Evolutionary conservation across 2,329 filamentous ascomycete genomes (phyloP).

Genomic region (Talaromyces funiculosus): DNA sequence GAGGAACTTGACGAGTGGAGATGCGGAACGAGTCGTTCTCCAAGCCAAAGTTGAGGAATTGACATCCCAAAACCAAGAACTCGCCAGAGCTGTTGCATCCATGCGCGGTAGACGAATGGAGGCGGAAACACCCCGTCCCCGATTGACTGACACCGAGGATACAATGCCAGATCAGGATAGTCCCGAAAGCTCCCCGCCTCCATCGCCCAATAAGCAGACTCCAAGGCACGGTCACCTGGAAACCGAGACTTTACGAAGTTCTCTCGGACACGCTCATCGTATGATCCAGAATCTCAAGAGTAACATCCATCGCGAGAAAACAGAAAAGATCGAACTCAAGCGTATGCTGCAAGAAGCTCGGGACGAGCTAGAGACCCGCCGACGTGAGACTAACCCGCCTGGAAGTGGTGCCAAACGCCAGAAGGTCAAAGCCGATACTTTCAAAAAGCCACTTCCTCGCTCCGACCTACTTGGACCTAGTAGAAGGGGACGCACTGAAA

Average conservation of each 20-base stretch:
- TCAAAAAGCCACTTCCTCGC: constrained; percentile 67
- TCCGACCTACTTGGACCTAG: constrained; percentile 69
- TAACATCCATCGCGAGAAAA: constrained; percentile 96
- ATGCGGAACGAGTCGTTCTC: constrained; percentile 70
- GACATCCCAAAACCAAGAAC: constrained; percentile 80
- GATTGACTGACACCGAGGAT: constrained; percentile 59
- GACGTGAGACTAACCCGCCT: constrained; percentile 47
- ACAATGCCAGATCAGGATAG: constrained; percentile 64
- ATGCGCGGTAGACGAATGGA: constrained; percentile 65
- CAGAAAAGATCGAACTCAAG: constrained; percentile 92
- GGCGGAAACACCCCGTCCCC: constrained; percentile 53
- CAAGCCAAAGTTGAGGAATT: constrained; percentile 85
- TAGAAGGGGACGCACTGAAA: constrained; percentile 66
- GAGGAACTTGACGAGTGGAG: constrained; percentile 69
- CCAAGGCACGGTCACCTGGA: constrained; percentile 89
- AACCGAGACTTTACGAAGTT: constrained; percentile 90
- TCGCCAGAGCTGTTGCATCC: constrained; percentile 70
- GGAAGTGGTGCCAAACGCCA: constrained; percentile 47
- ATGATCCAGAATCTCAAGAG: constrained; percentile 95
- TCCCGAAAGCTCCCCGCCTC: constrained; percentile 83
- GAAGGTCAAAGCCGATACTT: constrained; percentile 59
- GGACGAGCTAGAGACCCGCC: constrained; percentile 75
- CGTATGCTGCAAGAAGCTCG: constrained; percentile 91
- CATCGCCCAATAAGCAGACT: constrained; percentile 85
- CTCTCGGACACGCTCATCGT: constrained; percentile 85